Base-by-base conservation (phyloP, 2,329 filamentous ascomycete species). In the Atkinsonella texensis region DNA sequence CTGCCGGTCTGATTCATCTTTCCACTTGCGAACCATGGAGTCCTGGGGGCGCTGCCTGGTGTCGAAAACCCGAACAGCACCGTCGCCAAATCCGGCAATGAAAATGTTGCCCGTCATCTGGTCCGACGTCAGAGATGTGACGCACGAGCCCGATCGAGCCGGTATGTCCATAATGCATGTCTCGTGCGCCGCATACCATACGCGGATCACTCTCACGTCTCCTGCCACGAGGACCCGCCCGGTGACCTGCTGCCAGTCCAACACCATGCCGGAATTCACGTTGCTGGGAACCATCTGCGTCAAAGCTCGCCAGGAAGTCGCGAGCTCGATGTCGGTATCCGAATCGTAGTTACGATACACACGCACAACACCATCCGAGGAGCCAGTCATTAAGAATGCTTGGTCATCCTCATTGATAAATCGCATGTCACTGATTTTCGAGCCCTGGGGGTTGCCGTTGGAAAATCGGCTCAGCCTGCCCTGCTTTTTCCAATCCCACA, bases 361-460 rank as follows among this genome's bases (percentile, higher is more conserved):
- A 56, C 94, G 87, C 57, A 98, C 81, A 17, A 97, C 88, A 49
- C 93, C 93, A 62, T 98, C 93, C 1, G 89, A 95, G 8, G 90
- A 95, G 1, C 93, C 93, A 0, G 89, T 95, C 80, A 98, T 89
- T 52, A 98, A 71, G 56, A 97, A 81, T 2, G 91, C 93, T 63
- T 94, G 89, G 64, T 98, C 93, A 60, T 98, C 93, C 68, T 98
- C 93, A 59, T 98, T 98, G 72, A 98, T 95, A 67, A 97, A 96
- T 52, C 89, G 87, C 65, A 96, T 83, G 65, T 97, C 90, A 50
- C 89, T 95, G 60, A 98, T 95, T 59, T 84, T 89, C 28, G 89
- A 95, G 2, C 90, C 89, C 33, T 83, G 76, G 0, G 93, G 93
- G 61, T 98, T 98, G 47, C 88, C 90, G 62, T 97, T 97, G 31